phyloP scores from a whole-genome alignment of 2,329 filamentous ascomycete species.

The Tolypocladium endophyticum region DNA sequence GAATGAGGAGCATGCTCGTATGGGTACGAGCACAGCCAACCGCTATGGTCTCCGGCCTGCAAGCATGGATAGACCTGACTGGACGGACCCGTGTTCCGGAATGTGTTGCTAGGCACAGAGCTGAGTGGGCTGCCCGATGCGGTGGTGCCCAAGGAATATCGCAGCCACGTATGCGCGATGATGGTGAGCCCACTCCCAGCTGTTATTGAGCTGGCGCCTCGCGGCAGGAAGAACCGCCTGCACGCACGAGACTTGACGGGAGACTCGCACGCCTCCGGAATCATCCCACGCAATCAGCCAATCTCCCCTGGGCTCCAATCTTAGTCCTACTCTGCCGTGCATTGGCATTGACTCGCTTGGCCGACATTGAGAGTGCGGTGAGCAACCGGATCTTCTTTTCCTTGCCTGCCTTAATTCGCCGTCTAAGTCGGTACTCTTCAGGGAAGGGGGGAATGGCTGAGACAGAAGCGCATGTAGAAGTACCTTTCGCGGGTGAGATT shows the following conservation, averaged over 20 bases:
- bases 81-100: not conserved
- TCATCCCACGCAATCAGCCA: not conserved
- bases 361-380: not conserved
- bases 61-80: not conserved
- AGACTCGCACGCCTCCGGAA: not conserved
- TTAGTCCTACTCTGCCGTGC: not conserved
- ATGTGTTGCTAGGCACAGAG: not conserved
- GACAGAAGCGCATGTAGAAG: not conserved
- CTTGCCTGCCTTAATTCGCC: too few species aligned
- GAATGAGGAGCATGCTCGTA: not conserved
- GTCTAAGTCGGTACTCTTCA: not conserved
- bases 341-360: not conserved
- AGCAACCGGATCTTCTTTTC: not conserved
- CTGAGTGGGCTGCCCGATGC: not conserved
- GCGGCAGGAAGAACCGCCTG: not conserved
- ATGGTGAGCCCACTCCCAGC: not conserved
- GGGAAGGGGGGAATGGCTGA: not conserved
- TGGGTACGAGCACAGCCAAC: too few species aligned
- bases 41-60: not conserved
- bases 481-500: not conserved
- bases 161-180: not conserved
- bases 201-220: not conserved
- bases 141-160: not conserved
- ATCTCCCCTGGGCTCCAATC: not conserved
- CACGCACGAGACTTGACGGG: not conserved